These are phyloP conservation scores for Puccinia coronata DNA, from an alignment of 1,284 basidiomycete genomes.

Conservation along the genomic window DNA sequence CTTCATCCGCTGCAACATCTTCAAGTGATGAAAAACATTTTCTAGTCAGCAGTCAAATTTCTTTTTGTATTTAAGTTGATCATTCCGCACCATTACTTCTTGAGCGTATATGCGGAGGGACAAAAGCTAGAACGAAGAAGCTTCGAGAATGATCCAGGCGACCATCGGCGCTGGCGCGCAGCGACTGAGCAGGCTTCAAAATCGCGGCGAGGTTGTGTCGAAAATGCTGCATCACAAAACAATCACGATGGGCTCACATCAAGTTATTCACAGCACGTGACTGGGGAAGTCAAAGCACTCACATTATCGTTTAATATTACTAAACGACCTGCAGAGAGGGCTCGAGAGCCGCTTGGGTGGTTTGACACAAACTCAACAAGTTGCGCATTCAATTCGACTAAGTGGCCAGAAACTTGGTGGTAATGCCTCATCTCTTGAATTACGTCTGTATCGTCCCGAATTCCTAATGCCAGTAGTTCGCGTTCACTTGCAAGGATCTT, in stretches of 20 bases:
- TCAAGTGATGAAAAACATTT: constrained; percentile 56
- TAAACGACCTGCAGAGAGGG: constrained; percentile 73
- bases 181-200: constrained; percentile 68
- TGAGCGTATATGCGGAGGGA: constrained; percentile 55
- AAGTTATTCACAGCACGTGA: constrained; percentile 3
- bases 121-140: constrained; percentile 76
- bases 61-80: constrained; percentile 49
- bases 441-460: constrained; percentile 64
- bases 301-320: constrained; percentile 81
- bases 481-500: constrained; percentile 81
- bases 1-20: constrained; percentile 64
- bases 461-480: constrained; percentile 68
- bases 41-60: neutral
- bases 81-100: constrained; percentile 64
- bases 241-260: constrained; percentile 9
- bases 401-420: constrained; percentile 74
- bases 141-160: constrained; percentile 64
- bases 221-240: constrained; percentile 68
- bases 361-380: constrained; percentile 69
- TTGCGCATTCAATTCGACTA: constrained; percentile 69
- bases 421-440: constrained; percentile 66
- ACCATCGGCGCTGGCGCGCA: constrained; percentile 60
- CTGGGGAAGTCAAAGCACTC: constrained; percentile 58
- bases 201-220: constrained; percentile 73
- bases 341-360: constrained; percentile 70